Percentiles rank a stretch among this genome's conserved stretches.
These are phyloP conservation scores for Phytophthora lateralis DNA, from an alignment of 352 stramenopile genomes.

Conservation along the genomic window DNA sequence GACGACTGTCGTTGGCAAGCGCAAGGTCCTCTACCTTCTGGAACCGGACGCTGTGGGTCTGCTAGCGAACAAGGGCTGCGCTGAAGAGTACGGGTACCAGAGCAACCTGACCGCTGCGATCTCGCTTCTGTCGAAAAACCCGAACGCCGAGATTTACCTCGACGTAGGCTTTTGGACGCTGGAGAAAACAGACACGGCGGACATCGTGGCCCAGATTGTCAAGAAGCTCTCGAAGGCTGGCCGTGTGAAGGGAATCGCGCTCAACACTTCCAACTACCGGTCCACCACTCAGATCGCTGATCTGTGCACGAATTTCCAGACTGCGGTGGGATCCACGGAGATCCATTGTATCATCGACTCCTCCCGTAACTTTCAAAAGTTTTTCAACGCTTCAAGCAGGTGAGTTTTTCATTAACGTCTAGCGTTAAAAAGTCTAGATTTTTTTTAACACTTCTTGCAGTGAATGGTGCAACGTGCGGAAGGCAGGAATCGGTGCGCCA, in stretches of 20 bases:
- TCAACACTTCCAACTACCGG: constrained; percentile 85
- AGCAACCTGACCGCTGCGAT: constrained; percentile 60
- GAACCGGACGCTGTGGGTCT: constrained; percentile 72
- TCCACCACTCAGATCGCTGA: constrained; percentile 49
- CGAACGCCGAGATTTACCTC: constrained; percentile 72
- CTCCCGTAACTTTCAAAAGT: constrained; percentile 67
- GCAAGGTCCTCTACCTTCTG: constrained; percentile 74
- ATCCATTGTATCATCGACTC: constrained; percentile 70
- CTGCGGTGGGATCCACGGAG: constrained; percentile 37
- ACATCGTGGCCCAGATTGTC: constrained; percentile 44
- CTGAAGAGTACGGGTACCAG: constrained; percentile 51
- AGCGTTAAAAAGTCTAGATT: too few relatives aligned
- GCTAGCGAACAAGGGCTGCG: constrained; percentile 39
- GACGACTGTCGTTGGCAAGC: constrained; percentile 42
- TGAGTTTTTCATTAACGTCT: too few relatives aligned
- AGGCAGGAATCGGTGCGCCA: constrained; percentile 55
- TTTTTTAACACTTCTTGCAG: too few relatives aligned
- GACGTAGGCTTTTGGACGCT: constrained; percentile 74
- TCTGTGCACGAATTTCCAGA: constrained; percentile 65
- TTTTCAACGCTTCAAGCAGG: too few relatives aligned
- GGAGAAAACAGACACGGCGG: constrained; percentile 24
- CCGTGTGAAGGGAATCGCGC: constrained; percentile 64
- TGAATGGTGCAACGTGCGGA: constrained; percentile 67
- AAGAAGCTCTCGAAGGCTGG: constrained; percentile 45
- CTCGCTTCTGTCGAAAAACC: constrained; percentile 50